Evolutionary conservation across 257 asterid genomes (phyloP).

Genomic region (Solanum lignicaule): DNA sequence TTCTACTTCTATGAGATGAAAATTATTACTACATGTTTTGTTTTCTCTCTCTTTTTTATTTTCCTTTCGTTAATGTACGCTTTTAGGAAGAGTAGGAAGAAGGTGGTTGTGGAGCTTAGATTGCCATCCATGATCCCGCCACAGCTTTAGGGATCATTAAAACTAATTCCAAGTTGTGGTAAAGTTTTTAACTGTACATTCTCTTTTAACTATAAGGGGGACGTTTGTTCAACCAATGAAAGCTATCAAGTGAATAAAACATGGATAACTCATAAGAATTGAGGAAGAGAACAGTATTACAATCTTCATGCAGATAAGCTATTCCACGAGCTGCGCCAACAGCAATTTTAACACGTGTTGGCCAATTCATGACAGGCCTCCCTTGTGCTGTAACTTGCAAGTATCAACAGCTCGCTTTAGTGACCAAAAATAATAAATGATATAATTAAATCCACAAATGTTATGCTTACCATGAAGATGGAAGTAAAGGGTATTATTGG

Average conservation of each 20-base stretch:
- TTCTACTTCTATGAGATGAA: background rate
- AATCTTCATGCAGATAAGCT: constrained; percentile 97
- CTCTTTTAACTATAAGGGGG: background rate
- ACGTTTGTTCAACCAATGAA: background rate
- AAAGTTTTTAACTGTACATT: background rate
- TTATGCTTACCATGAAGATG: constrained; percentile 81
- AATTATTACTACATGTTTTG: background rate
- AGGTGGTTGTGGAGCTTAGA: background rate
- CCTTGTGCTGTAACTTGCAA: constrained; percentile 40
- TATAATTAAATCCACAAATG: background rate
- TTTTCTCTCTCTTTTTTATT: background rate
- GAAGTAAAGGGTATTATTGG: constrained; percentile 82
- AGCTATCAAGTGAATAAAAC: background rate
- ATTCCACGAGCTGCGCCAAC: constrained; percentile 97
- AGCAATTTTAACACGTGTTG: constrained; percentile 67
- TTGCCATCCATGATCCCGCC: background rate
- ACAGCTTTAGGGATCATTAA: background rate
- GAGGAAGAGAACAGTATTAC: constrained; percentile 25
- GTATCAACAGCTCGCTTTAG: background rate
- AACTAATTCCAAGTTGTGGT: background rate
- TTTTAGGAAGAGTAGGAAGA: background rate
- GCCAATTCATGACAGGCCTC: constrained; percentile 74
- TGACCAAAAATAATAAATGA: background rate
- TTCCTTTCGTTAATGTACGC: background rate
- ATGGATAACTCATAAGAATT: background rate